Evolutionary conservation across 495 filamentous ascomycete genomes (phyloP).

Genomic region (Xeromyces bisporus): DNA sequence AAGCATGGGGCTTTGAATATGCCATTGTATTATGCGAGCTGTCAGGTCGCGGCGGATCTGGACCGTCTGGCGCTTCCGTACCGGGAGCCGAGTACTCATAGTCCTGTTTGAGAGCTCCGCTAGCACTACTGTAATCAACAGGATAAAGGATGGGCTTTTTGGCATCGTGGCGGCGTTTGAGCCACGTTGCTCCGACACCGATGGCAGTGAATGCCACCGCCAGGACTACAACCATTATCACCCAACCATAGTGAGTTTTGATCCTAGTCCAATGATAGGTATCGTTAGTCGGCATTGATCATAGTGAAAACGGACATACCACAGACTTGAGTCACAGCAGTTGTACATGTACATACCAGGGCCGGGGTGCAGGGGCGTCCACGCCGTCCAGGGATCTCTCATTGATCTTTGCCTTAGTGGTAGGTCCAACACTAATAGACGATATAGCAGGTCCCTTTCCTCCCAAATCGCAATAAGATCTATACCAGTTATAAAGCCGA

Average conservation of each 20-base stretch:
- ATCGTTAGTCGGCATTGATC: too few relatives aligned
- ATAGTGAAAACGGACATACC: background rate
- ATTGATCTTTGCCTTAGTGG: background rate
- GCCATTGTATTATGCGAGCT: conserved; percentile 8
- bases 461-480: conserved; percentile 20
- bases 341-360: background rate
- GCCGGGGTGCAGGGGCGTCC: background rate
- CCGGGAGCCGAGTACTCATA: too few relatives aligned
- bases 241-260: conserved; percentile 33
- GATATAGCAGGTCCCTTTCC: too few relatives aligned
- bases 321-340: background rate
- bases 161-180: conserved; percentile 32
- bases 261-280: conserved; percentile 20
- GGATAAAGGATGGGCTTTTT: conserved; percentile 25
- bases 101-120: too few relatives aligned
- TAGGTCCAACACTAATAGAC: too few relatives aligned
- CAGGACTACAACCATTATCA: conserved; percentile 37
- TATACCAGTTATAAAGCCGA: conserved; percentile 34
- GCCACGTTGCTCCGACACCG: conserved; percentile 20
- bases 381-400: background rate
- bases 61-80: background rate
- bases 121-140: conserved; percentile 2
- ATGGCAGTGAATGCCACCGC: conserved; percentile 26
- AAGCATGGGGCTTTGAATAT: conserved; percentile 2
- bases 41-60: conserved; percentile 5